A percentile compares a stretch with the other conserved stretches of the same genome.
Evolutionary conservation across 2,329 filamentous ascomycete species (phyloP).

Genomic region (Fusarium pseudocircinatum): DNA sequence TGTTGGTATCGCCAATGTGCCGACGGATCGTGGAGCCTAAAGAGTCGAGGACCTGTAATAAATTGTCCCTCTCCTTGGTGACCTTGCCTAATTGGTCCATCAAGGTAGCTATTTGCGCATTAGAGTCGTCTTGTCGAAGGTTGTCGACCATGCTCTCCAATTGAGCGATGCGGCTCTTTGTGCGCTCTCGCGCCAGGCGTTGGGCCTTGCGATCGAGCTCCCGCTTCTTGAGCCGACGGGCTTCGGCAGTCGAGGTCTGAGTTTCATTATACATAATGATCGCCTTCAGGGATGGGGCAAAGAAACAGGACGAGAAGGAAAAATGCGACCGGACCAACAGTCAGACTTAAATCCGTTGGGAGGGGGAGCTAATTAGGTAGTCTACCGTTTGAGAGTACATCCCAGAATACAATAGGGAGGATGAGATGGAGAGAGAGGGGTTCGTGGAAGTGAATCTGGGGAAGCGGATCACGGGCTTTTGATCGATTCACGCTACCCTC

Average conservation of each 20-base stretch:
- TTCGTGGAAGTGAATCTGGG: constrained; percentile 1
- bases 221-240: constrained; percentile 43
- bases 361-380: background rate
- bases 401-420: background rate
- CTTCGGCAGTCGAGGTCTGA: constrained; percentile 14
- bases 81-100: constrained; percentile 42
- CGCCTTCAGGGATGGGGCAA: constrained; percentile 11
- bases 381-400: background rate
- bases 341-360: background rate
- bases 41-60: constrained; percentile 22
- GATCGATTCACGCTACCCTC: background rate
- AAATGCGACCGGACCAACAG: background rate
- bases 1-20: constrained; percentile 10
- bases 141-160: constrained; percentile 45
- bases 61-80: constrained; percentile 39
- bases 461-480: constrained; percentile 14
- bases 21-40: constrained; percentile 30
- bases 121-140: constrained; percentile 39
- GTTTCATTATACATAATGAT: constrained; percentile 21
- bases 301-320: background rate
- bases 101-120: constrained; percentile 34
- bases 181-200: constrained; percentile 45
- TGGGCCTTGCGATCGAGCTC: constrained; percentile 48
- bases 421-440: background rate
- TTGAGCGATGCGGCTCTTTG: constrained; percentile 45